Conservation (phyloP, 768 basidiomycete species). For the Melanogaster broomeanus region DNA sequence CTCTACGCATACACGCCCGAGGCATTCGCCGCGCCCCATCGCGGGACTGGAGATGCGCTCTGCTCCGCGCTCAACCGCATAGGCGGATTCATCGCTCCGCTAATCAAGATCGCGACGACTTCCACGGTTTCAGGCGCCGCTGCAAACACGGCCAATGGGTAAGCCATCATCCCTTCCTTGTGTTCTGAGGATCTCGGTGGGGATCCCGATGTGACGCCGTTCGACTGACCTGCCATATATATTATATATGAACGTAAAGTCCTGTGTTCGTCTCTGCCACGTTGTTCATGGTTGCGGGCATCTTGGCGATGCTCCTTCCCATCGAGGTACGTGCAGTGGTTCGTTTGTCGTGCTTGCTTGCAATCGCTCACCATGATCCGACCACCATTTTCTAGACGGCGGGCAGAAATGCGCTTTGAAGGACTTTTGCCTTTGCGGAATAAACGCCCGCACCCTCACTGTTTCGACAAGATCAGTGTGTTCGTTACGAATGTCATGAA, state of each 20-base stretch:
- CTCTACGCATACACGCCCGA: constrained; percentile 62
- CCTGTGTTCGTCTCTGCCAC: constrained; percentile 51
- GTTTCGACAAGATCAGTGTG: background rate
- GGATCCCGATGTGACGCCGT: background rate
- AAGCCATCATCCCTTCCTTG: constrained; percentile 2
- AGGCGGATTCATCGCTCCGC: constrained; percentile 47
- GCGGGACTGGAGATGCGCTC: constrained; percentile 56
- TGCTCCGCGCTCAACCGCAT: constrained; percentile 50
- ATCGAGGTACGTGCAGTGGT: constrained; percentile 40
- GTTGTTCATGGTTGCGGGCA: constrained; percentile 43
- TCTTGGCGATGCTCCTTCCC: constrained; percentile 44
- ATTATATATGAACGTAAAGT: constrained; percentile 31
- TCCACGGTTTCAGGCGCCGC: constrained; percentile 29
- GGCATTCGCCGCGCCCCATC: constrained; percentile 57
- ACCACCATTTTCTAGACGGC: constrained; percentile 22
- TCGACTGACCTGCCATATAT: background rate
- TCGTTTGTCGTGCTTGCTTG: no score
- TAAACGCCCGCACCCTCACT: no score
- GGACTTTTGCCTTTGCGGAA: background rate
- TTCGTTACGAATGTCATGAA: background rate
- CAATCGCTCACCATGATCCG: background rate
- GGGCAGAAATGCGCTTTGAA: constrained; percentile 23
- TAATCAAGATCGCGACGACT: constrained; percentile 50
- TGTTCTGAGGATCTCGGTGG: background rate
- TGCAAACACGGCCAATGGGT: constrained; percentile 39